Evolutionary conservation across 2,329 filamentous ascomycete species (phyloP).

Genomic region (Truncatella angustata): DNA sequence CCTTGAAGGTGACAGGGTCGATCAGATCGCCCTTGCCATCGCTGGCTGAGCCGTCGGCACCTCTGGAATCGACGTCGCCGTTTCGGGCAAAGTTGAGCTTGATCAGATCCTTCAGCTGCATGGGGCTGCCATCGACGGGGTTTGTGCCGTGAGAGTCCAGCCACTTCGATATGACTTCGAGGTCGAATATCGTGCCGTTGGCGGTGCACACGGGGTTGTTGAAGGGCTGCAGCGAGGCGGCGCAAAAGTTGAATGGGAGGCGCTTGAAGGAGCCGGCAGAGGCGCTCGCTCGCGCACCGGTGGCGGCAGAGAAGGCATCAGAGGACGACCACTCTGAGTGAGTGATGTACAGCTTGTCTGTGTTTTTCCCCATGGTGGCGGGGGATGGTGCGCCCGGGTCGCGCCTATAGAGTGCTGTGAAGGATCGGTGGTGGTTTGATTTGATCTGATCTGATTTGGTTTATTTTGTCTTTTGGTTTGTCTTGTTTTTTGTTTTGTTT

Average conservation of each 20-base stretch:
- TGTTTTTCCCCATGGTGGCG: conserved; percentile 47
- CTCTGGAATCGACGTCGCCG: conserved; percentile 59
- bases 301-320: conserved; percentile 82
- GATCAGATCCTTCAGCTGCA: conserved; percentile 81
- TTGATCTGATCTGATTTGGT: too few relatives aligned
- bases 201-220: conserved; percentile 88
- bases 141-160: conserved; percentile 92
- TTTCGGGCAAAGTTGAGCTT: conserved; percentile 92
- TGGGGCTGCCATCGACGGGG: conserved; percentile 76
- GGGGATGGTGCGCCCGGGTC: not conserved
- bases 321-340: conserved; percentile 96
- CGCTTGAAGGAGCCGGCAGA: conserved; percentile 72
- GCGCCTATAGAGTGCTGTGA: too few relatives aligned
- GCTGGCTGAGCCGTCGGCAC: conserved; percentile 38
- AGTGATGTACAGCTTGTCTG: conserved; percentile 72
- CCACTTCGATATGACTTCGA: conserved; percentile 93
- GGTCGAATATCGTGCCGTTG: conserved; percentile 87
- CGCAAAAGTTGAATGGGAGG: conserved; percentile 97
- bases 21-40: conserved; percentile 75
- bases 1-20: conserved; percentile 95
- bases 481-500: too few relatives aligned
- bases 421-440: too few relatives aligned
- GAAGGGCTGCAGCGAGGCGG: conserved; percentile 92
- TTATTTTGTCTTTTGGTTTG: too few relatives aligned
- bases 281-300: conserved; percentile 56